Percentiles rank a stretch among this genome's conserved stretches.
These are phyloP conservation scores for Cyclotella baltica DNA, from an alignment of 108 stramenopile genomes.

Conservation along the genomic window DNA sequence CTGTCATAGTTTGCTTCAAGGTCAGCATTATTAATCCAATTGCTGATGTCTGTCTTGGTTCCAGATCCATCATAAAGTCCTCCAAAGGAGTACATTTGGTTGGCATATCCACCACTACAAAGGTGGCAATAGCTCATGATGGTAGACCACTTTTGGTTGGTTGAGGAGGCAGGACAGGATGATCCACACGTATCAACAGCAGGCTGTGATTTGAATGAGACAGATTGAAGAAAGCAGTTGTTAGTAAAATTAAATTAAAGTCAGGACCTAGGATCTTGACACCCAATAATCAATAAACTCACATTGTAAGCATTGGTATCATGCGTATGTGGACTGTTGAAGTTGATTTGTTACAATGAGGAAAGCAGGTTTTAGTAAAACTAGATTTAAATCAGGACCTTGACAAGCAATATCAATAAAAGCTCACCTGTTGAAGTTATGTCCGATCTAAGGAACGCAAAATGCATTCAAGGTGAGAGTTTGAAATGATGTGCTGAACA, in stretches of 20 bases:
- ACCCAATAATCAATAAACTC: no score
- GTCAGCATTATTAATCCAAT: constrained; percentile 1
- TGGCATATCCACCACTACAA: constrained; percentile 4
- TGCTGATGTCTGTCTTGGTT: neutral
- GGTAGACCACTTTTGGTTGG: constrained; percentile 5
- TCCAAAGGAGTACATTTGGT: constrained; percentile 33
- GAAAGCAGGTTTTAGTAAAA: no score
- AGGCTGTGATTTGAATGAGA: neutral
- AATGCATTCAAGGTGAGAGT: neutral
- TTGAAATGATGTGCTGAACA: neutral
- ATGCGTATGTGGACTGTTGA: constrained; percentile 13
- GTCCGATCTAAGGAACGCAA: neutral
- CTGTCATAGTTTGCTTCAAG: constrained; percentile 4
- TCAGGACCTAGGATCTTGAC: neutral
- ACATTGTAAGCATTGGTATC: neutral
- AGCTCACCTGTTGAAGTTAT: no score
- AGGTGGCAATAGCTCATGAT: constrained; percentile 37
- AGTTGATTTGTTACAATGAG: no score
- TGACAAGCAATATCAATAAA: no score
- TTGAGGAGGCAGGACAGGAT: neutral
- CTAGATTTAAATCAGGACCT: no score
- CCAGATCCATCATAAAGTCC: constrained; percentile 5
- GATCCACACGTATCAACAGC: constrained; percentile 28
- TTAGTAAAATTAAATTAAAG: neutral
- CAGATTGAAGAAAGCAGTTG: neutral